Conservation (phyloP, 176 grass and related monocot genomes). For the Neostapfia colusana region DNA sequence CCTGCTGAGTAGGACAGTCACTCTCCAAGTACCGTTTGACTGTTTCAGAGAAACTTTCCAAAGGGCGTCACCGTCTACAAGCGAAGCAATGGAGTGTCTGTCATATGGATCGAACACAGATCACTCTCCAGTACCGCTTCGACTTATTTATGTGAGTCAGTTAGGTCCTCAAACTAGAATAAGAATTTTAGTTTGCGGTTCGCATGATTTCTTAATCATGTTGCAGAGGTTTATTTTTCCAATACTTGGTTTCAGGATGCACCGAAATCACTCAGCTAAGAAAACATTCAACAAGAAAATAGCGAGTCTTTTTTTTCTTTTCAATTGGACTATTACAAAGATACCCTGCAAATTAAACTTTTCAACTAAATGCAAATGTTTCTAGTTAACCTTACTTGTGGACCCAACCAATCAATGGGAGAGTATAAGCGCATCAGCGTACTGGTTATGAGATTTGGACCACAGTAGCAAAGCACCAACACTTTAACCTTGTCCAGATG, state of each 20-base stretch:
- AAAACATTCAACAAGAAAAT: neutral
- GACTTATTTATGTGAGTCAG: neutral
- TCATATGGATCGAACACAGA: neutral
- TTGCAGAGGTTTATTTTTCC: neutral
- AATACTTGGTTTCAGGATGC: neutral
- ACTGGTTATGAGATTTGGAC: slow-evolving; percentile 35
- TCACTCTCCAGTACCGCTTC: too few relatives aligned
- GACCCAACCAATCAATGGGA: slow-evolving; percentile 34
- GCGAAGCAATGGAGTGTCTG: neutral
- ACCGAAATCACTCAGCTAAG: neutral
- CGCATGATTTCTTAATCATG: neutral
- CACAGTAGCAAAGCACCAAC: slow-evolving; percentile 21
- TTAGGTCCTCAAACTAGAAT: neutral
- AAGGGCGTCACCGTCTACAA: slow-evolving; percentile 2
- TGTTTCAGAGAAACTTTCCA: slow-evolving; percentile 27
- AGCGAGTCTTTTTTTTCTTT: neutral
- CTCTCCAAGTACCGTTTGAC: slow-evolving; percentile 26
- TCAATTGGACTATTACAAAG: neutral
- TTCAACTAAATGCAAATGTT: neutral
- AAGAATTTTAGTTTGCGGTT: neutral
- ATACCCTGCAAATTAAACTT: neutral
- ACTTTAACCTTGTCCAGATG: slow-evolving; percentile 38
- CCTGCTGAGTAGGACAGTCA: slow-evolving; percentile 33
- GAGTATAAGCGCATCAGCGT: slow-evolving; percentile 26
- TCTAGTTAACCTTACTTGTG: slow-evolving; percentile 22